Base-by-base conservation (phyloP, 1,139 yeast genomes). In the Nematodospora anomalae region DNA sequence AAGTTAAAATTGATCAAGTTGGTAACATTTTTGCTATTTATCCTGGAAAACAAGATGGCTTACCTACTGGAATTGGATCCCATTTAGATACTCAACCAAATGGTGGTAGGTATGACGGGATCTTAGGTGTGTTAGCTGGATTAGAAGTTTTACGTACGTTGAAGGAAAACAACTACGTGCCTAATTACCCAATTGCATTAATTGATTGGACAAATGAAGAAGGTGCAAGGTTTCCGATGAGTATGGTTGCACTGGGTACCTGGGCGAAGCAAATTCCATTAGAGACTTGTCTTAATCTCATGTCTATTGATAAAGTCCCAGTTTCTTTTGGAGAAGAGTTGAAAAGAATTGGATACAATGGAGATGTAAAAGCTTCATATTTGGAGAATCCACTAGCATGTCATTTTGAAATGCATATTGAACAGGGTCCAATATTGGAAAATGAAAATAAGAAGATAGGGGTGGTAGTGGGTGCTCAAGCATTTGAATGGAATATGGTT, bases 31-130 rank as follows among this genome's bases (percentile, higher is more conserved):
- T 81, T 58, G 82, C 83, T 11, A 64, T 76, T 16, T 78, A 68
- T 39, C 83, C 84, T 0, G 88, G 88, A 4, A 60, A 65, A 43
- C 68, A 74, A 33, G 52, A 50, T 2, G 71, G 68, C 1, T 54
- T 68, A 5, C 84, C 89, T 9, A 80, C 81, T 2, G 88, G 77
- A 9, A 78, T 82, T 43, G 89, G 90, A 1, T 80, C 88, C 0
- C 89, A 83, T 57, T 59, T 83, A 40, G 89, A 83, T 51, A 83
- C 89, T 1, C 89, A 83, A 58, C 89, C 89, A n/a, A 79, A 80
- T 5, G 89, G 89, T 22, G 89, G 89, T 5, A 64, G 86, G 42
- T 83, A 81, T 51, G 89, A 83, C 51, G 90, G 89, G 22, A 76
- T 80, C 29, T 68, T 72, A 26, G 90, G 89, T 15, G 89, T 83